Evolutionary conservation across 495 filamentous ascomycete genomes (phyloP), one percentile per base, ranked within the genome.

Genomic region (Symbiotaphrina buchneri): DNA sequence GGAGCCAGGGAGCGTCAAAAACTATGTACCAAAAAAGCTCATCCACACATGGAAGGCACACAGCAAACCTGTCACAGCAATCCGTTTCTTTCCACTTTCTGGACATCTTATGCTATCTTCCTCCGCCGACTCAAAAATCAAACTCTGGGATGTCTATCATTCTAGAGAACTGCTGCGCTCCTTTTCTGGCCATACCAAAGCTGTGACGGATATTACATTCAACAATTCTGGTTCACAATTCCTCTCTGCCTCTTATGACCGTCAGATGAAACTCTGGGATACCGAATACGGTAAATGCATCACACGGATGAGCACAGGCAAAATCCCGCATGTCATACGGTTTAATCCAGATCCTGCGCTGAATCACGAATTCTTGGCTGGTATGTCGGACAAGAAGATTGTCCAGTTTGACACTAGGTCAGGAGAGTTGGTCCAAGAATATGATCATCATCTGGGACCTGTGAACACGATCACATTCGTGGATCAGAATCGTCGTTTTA

Each of bases 381-480:
- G 87, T 44, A 79, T 94, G 74, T 82, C 77, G 13, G 87, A 99
- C 55, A 95, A 97, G 54, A 85, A 92, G 58, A 99, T 99, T 40
- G 65, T 99, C 19, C 87, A 99, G 45, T 99, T 91, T 53, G 87
- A 99, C 48, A 84, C 74, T 6, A 66, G 87, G 11, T 71, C 71
- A 6, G 69, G 71, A 37, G 74, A 90, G 41, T 58, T 84, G 24
- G 76, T 91, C 23, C 87, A 99, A 45, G 87, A 95, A 61, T 99
- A 99, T 54, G 84, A 95, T 49, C 84, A 95, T 54, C 87, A 99
- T 44, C 56, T 99, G 31, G 84, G 78, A 23, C 77, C 85, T n/a
- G 70, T 99, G 59, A 95, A 95, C 55, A 95, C 85, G 6, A 77
- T 95, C 43, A 91, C 82, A 22, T 97, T 94, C 49, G 81, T 90